Evolutionary conservation across 1,284 basidiomycete species (phyloP).

Genomic region (Cryptococcus deneoformans): DNA sequence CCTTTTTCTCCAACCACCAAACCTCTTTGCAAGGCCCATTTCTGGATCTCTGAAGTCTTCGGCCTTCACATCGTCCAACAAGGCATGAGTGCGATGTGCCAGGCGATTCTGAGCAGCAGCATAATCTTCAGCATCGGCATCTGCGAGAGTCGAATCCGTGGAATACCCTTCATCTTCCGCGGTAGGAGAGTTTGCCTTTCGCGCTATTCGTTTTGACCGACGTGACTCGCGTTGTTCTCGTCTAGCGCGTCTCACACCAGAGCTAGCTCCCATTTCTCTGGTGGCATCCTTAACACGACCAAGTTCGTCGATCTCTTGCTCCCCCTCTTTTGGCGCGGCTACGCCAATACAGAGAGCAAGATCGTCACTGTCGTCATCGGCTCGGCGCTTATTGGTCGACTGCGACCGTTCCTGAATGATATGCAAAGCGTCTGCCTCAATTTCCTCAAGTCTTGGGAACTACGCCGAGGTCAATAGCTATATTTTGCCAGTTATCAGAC

Average conservation of each 20-base stretch:
- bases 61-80: conserved; percentile 77
- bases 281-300: conserved; percentile 51
- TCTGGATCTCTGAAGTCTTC: conserved; percentile 79
- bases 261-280: conserved; percentile 45
- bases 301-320: conserved; percentile 59
- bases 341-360: conserved; percentile 57
- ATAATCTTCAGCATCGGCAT: conserved; percentile 68
- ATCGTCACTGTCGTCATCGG: conserved; percentile 76
- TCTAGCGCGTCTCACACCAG: conserved; percentile 57
- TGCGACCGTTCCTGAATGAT: conserved; percentile 70
- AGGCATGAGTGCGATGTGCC: conserved; percentile 54
- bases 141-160: conserved; percentile 70
- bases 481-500: neutral
- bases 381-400: conserved; percentile 65
- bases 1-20: conserved; percentile 71
- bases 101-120: conserved; percentile 61
- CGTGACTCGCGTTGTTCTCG: conserved; percentile 54
- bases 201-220: conserved; percentile 56
- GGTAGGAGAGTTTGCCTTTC: conserved; percentile 45
- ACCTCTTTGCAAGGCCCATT: conserved; percentile 67
- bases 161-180: conserved; percentile 74
- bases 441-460: conserved; percentile 77
- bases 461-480: conserved; percentile 34
- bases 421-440: conserved; percentile 76
- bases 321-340: conserved; percentile 43